Evolutionary conservation across 23 red algal genomes (phyloP), one percentile per base, ranked within the genome.

Genomic region (Gracilaria domingensis): DNA sequence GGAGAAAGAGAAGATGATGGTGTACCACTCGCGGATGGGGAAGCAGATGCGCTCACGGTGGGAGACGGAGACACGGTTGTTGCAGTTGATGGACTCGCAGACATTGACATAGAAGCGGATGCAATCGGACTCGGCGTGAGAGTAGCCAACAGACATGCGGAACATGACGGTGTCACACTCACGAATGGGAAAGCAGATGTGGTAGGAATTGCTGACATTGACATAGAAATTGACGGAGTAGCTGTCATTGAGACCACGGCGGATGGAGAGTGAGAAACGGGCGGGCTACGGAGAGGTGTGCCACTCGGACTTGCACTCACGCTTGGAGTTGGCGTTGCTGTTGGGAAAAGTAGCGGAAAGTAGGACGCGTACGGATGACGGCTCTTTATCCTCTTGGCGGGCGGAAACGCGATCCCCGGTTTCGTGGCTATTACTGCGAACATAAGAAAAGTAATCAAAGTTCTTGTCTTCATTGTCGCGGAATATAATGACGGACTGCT

Each of bases 301-400:
- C 12, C 32, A 7, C 30, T 69, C 4, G 64, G 64, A 37, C 64
- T 69, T 13, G 64, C 33, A 24, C 64, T 69, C 30, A 36, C 0
- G 64, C 64, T 69, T 69, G 64, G 29, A 1, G 64, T 69, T 37
- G 64, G 64, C 3, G 64, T 69, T 37, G 64, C 64, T 9, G 64
- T 69, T 36, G 64, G 64, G 32, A 69, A 69, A 0, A 69, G 30
- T 17, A 28, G 33, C 33, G 64, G 64, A 36, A 69, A 69, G 11
- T 38, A 69, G 12, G 25, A 30, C 1, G 28, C 30, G 64, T 69
- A 69, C 38, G 64, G 64, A 32, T 69, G 64, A 34, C 33, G 25
- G 16, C 16, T 34, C 16, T 32, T 38, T 18, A 69, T 36, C 20
- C 28, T 20, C 8, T 37, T 18, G 32, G 12, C 8, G 12, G 25